phyloP scores from a whole-genome alignment of 352 stramenopile genomes.

The Pythium utonaiense region DNA sequence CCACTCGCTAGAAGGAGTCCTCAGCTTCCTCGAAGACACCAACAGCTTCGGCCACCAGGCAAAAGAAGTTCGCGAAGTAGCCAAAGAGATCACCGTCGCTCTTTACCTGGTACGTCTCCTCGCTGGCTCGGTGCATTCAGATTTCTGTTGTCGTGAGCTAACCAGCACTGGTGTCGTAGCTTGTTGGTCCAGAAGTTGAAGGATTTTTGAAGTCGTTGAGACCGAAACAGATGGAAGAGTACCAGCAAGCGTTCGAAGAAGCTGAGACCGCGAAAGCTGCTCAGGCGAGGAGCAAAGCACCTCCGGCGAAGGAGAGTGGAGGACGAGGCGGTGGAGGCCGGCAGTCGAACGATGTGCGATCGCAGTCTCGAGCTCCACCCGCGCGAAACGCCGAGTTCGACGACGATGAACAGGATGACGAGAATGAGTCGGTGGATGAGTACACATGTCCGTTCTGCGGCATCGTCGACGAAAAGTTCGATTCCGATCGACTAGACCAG shows the following conservation, averaged over 20 bases:
- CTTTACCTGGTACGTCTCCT: constrained; percentile 49
- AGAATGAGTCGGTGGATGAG: constrained; percentile 72
- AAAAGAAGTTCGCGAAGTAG: constrained; percentile 83
- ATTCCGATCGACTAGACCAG: constrained; percentile 87
- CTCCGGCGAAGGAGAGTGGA: constrained; percentile 3
- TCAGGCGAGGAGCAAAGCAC: constrained; percentile 17
- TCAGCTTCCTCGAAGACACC: constrained; percentile 79
- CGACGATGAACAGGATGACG: constrained; percentile 57
- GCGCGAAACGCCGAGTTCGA: constrained; percentile 19
- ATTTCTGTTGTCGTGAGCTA: background rate
- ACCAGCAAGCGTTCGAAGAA: constrained; percentile 83
- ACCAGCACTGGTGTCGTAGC: constrained; percentile 10
- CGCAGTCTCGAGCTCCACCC: constrained; percentile 6
- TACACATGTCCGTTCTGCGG: constrained; percentile 92
- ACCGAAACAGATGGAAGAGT: constrained; percentile 91
- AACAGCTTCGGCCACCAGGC: constrained; percentile 87
- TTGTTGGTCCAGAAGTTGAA: constrained; percentile 67
- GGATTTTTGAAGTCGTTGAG: constrained; percentile 75
- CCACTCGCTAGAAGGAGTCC: constrained; percentile 54
- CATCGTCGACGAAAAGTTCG: constrained; percentile 82
- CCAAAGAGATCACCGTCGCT: constrained; percentile 83
- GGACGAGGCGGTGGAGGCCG: background rate
- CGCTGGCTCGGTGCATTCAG: too few relatives aligned
- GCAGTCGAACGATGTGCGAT: constrained; percentile 5
- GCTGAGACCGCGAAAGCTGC: constrained; percentile 41